Percentiles rank a stretch among this genome's conserved stretches.
Evolutionary conservation across 495 filamentous ascomycete species (phyloP).

Genomic region (Tuber melanosporum): DNA sequence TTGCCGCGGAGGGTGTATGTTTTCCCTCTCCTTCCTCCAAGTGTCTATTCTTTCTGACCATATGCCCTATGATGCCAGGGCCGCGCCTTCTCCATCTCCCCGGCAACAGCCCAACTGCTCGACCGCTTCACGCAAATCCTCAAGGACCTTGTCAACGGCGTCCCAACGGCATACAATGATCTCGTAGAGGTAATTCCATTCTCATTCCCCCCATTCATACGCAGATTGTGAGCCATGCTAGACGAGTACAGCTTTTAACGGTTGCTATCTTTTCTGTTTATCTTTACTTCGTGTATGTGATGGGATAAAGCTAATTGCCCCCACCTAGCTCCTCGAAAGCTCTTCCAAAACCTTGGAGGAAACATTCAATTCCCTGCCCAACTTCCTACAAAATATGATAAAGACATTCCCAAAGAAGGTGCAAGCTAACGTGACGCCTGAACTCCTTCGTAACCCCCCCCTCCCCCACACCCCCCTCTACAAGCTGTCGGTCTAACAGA

Average conservation of each 20-base stretch:
- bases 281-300: background rate
- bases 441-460: conserved; percentile 50
- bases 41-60: background rate
- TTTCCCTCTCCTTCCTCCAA: background rate
- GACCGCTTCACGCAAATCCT: conserved; percentile 79
- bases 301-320: conserved; percentile 9
- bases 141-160: conserved; percentile 84
- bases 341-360: conserved; percentile 67
- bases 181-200: conserved; percentile 49
- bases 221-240: background rate
- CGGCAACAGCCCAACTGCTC: conserved; percentile 71
- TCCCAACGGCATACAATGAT: conserved; percentile 86
- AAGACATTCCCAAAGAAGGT: conserved; percentile 78
- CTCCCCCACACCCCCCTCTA: background rate
- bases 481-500: background rate
- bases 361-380: conserved; percentile 70
- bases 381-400: conserved; percentile 77
- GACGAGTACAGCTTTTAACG: background rate
- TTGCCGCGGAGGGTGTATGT: conserved; percentile 52
- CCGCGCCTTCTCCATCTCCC: conserved; percentile 70
- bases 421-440: conserved; percentile 64
- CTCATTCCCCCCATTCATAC: background rate
- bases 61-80: conserved; percentile 51
- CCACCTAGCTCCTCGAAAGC: conserved; percentile 63
- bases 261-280: background rate